Percentiles rank a stretch among this genome's conserved stretches.
Conservation (phyloP, 2,329 filamentous ascomycete genomes). For the Camptophora hylomeconis region DNA sequence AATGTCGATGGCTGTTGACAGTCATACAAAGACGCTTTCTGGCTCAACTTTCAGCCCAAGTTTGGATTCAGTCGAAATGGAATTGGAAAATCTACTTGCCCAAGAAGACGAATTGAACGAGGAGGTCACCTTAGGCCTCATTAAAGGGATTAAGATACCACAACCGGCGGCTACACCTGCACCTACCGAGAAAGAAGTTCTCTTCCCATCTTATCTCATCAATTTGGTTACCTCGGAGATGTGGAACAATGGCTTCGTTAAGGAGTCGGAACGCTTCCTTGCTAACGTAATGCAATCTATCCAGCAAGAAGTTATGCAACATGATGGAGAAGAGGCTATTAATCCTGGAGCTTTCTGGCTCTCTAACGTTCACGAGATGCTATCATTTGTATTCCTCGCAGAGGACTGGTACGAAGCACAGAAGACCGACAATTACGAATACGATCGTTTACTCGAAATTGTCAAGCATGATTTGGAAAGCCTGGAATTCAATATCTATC, state of each 20-base stretch:
- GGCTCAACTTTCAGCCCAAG: constrained; percentile 67
- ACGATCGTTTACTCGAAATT: constrained; percentile 91
- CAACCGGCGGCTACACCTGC: constrained; percentile 73
- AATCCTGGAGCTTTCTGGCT: constrained; percentile 98
- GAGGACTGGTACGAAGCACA: constrained; percentile 99
- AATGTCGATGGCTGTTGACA: constrained; percentile 80
- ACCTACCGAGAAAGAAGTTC: constrained; percentile 93
- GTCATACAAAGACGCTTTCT: constrained; percentile 57
- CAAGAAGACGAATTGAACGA: constrained; percentile 95
- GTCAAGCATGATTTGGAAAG: constrained; percentile 98
- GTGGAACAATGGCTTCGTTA: constrained; percentile 99
- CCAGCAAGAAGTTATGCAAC: constrained; percentile 98
- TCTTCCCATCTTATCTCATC: constrained; percentile 98
- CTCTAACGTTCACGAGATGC: constrained; percentile 98
- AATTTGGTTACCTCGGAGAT: constrained; percentile 98
- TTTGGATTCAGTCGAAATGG: constrained; percentile 83
- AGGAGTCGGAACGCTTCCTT: constrained; percentile 96
- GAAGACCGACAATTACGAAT: constrained; percentile 98
- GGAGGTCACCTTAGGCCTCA: constrained; percentile 90
- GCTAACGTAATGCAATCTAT: constrained; percentile 99
- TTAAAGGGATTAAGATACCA: constrained; percentile 92
- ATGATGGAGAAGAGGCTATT: constrained; percentile 92
- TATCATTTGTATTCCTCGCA: constrained; percentile 96
- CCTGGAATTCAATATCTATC: constrained; percentile 99
- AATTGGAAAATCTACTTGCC: constrained; percentile 83